Evolutionary conservation across 352 stramenopile genomes (phyloP).

Genomic region (Globisporangium cystogenes): DNA sequence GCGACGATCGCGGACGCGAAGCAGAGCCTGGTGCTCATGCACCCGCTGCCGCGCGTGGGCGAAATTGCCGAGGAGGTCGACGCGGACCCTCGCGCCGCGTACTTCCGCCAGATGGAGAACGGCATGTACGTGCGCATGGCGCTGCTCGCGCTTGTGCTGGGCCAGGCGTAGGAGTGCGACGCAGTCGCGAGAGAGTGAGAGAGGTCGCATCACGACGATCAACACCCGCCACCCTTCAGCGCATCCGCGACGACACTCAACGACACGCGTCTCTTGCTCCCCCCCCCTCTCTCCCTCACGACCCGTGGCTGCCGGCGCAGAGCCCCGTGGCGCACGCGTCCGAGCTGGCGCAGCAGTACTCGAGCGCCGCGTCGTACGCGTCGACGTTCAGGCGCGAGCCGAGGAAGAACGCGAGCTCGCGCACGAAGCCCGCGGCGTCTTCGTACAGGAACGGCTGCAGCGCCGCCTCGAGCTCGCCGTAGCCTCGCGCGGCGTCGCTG

Average conservation of each 20-base stretch:
- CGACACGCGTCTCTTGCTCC: background rate
- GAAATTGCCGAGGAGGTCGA: constrained; percentile 98
- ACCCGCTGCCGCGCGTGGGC: constrained; percentile 96
- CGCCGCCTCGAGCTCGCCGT: constrained; percentile 36
- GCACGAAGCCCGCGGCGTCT: constrained; percentile 48
- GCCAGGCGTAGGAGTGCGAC: constrained; percentile 75
- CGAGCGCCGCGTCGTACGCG: constrained; percentile 57
- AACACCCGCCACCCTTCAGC: background rate
- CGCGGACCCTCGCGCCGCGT: constrained; percentile 92
- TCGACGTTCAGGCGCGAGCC: constrained; percentile 55
- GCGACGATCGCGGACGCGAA: constrained; percentile 83
- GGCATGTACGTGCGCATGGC: constrained; percentile 99
- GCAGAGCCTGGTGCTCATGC: constrained; percentile 94
- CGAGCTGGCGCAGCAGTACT: constrained; percentile 52
- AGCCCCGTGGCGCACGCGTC: constrained; percentile 32
- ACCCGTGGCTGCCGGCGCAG: constrained; percentile 14
- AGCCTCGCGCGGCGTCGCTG: constrained; percentile 29
- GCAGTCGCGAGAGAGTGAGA: background rate
- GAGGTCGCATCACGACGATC: background rate
- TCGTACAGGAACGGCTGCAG: constrained; percentile 64
- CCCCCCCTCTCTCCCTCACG: background rate
- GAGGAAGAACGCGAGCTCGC: constrained; percentile 62
- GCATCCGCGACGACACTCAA: no score
- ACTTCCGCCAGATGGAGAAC: constrained; percentile 98
- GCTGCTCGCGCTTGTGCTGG: constrained; percentile 92